A percentile compares a stretch with the other conserved stretches of the same genome.
Evolutionary conservation across 257 asterid genomes (phyloP).

Genomic region (Mitragyna speciosa): DNA sequence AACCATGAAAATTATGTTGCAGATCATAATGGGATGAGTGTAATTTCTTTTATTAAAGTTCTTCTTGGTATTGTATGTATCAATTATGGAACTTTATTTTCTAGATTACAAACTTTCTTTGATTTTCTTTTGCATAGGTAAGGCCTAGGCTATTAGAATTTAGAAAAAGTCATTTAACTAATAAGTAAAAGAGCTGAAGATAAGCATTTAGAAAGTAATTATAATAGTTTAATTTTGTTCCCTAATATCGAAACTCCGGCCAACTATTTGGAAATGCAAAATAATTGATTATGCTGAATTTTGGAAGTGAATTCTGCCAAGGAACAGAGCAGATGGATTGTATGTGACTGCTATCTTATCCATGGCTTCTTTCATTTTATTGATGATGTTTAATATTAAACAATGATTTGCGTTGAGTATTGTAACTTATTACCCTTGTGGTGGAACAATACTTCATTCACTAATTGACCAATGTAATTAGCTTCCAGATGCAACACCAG

Average conservation of each 20-base stretch:
- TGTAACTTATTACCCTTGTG: not conserved
- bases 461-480: constrained; percentile 24
- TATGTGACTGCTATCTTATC: not conserved
- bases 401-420: not conserved
- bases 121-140: not conserved
- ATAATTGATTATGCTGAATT: not conserved
- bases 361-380: not conserved
- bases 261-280: too few relatives aligned
- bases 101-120: not conserved
- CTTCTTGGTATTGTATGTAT: not conserved
- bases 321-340: not conserved
- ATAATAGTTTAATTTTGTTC: not conserved
- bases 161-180: not conserved
- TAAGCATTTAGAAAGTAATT: not conserved
- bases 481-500: constrained; percentile 96
- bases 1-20: not conserved
- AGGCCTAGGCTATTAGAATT: not conserved
- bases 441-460: not conserved
- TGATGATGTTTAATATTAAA: not conserved
- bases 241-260: not conserved
- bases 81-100: not conserved
- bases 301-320: not conserved
- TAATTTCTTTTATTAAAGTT: not conserved
- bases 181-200: not conserved
- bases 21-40: not conserved